A percentile compares a stretch with the other conserved stretches of the same genome.
Evolutionary conservation across 2,329 filamentous ascomycete genomes (phyloP).

Genomic region (Cladophialophora bantiana): DNA sequence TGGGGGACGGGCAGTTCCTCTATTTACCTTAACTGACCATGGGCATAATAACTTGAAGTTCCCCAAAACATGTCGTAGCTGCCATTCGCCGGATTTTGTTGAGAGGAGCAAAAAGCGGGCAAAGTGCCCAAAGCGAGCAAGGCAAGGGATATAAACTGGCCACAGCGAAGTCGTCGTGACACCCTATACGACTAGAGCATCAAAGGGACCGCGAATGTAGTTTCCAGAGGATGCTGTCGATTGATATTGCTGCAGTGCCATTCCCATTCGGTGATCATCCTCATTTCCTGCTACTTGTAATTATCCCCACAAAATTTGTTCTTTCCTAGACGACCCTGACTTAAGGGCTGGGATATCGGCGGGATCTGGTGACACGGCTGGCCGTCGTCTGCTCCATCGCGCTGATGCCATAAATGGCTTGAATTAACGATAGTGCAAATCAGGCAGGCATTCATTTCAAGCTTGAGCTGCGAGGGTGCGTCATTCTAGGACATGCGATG

Average conservation of each 20-base stretch:
- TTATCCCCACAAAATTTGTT: neutral
- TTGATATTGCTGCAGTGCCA: neutral
- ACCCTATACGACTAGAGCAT: neutral
- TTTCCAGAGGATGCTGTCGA: neutral
- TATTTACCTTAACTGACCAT: neutral
- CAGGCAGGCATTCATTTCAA: neutral
- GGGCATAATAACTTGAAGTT: conserved; percentile 20
- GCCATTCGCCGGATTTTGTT: neutral
- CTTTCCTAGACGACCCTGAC: neutral
- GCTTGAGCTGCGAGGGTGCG: neutral
- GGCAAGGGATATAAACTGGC: neutral
- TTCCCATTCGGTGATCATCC: neutral
- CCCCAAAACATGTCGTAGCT: conserved; percentile 23
- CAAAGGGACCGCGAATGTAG: neutral
- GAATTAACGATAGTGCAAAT: neutral
- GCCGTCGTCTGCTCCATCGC: neutral
- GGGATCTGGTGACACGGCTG: neutral
- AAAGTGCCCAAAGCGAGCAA: neutral
- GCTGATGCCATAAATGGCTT: neutral
- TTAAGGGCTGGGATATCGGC: neutral
- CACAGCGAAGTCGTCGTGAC: neutral
- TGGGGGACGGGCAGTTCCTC: neutral
- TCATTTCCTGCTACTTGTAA: conserved; percentile 1
- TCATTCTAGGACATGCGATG: neutral
- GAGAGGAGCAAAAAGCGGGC: neutral